phyloP scores from a whole-genome alignment of 164 flowering plant species.

The Aristolochia fimbriata region DNA sequence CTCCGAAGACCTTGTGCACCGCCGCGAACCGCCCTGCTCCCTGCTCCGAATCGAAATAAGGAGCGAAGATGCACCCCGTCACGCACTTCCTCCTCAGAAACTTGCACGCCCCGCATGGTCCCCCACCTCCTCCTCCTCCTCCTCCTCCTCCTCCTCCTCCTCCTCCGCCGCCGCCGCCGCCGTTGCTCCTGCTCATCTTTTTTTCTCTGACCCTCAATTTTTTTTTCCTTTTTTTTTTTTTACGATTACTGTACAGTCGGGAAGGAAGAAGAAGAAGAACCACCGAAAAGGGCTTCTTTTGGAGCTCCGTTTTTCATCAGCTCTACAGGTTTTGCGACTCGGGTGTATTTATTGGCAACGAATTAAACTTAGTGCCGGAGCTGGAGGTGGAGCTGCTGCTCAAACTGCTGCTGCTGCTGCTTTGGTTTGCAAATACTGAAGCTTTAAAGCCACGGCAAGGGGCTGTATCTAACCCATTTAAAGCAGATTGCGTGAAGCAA shows the following conservation, averaged over 20 bases:
- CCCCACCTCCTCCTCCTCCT: conserved; percentile 31
- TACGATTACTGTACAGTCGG: no score
- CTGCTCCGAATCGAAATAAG: conserved; percentile 87
- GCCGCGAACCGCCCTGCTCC: conserved; percentile 88
- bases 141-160: conserved; percentile 21
- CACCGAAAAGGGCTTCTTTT: no score
- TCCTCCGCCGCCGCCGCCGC: conserved; percentile 30
- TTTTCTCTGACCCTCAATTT: neutral
- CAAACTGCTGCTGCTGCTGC: no score
- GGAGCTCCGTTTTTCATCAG: no score
- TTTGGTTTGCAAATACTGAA: conserved; percentile 10
- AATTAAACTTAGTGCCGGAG: no score
- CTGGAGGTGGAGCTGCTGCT: no score
- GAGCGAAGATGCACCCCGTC: conserved; percentile 78
- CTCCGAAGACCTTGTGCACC: conserved; percentile 93
- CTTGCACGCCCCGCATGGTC: conserved; percentile 98
- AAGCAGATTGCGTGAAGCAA: conserved; percentile 99
- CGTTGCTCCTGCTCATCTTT: conserved; percentile 15
- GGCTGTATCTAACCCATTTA: conserved; percentile 17
- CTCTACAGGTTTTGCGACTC: no score
- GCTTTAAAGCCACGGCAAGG: conserved; percentile 64
- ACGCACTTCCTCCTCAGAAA: conserved; percentile 83
- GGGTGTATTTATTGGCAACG: no score
- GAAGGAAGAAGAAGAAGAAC: no score
- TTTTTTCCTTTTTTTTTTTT: neutral